Conservation (phyloP, 495 filamentous ascomycete species). For the Talaromyces liani region DNA sequence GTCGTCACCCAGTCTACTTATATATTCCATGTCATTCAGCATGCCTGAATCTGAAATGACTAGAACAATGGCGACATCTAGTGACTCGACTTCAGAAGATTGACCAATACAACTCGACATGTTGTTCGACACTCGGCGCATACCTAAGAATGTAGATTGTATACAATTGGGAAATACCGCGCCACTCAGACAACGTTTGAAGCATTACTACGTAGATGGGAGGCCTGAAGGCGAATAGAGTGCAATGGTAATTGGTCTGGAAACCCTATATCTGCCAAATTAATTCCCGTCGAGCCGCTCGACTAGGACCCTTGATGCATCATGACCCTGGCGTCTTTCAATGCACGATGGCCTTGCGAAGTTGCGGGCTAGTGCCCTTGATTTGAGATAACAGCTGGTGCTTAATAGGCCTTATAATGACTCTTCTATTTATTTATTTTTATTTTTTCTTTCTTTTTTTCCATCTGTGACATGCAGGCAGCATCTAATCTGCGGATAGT, state of each 20-base stretch:
- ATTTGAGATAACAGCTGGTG: not conserved
- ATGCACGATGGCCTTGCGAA: not conserved
- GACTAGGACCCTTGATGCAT: not conserved
- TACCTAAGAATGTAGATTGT: not conserved
- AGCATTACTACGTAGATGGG: not conserved
- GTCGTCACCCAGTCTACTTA: not conserved
- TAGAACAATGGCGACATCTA: not conserved
- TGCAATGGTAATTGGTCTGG: not conserved
- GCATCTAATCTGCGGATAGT: too few species aligned
- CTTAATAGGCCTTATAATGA: not conserved
- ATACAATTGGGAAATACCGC: not conserved
- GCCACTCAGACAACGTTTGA: not conserved
- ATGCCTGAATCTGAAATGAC: not conserved
- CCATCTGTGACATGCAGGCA: not conserved
- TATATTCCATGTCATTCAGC: not conserved
- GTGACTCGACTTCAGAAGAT: not conserved
- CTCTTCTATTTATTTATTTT: not conserved
- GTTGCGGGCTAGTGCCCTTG: not conserved
- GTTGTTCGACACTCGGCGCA: not conserved
- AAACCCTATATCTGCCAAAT: not conserved
- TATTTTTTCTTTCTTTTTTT: too few species aligned
- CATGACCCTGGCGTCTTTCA: not conserved
- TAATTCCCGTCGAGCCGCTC: not conserved
- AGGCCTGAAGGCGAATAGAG: not conserved
- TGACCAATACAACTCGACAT: not conserved